Percentiles rank a stretch among this genome's conserved stretches.
These are phyloP conservation scores for Termitomyces heimii DNA, from an alignment of 768 basidiomycete species.

Conservation along the genomic window DNA sequence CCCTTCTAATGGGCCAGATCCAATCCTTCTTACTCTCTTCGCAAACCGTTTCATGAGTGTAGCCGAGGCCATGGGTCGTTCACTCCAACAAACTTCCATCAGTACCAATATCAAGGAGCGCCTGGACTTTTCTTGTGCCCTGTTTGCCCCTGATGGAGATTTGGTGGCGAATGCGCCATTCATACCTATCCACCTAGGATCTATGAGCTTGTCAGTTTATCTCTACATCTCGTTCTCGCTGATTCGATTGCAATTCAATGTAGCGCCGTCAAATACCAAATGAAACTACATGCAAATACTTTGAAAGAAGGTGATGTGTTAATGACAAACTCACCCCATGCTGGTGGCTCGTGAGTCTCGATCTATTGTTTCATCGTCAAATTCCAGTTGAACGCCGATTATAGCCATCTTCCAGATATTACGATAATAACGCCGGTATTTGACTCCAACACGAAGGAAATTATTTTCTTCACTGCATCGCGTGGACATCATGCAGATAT, in stretches of 20 bases:
- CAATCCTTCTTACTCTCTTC: conserved; percentile 85
- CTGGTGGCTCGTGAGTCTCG: conserved; percentile 75
- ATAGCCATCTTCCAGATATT: conserved; percentile 61
- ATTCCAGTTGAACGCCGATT: not conserved
- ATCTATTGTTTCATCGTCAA: not conserved
- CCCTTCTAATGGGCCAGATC: conserved; percentile 57
- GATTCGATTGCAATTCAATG: not conserved
- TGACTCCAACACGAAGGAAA: conserved; percentile 51
- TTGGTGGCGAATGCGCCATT: conserved; percentile 93
- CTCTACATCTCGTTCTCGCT: not conserved
- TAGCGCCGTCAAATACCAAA: conserved; percentile 86
- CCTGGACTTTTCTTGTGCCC: conserved; percentile 90
- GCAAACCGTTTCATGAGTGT: conserved; percentile 98
- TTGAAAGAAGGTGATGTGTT: conserved; percentile 90
- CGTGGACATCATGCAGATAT: conserved; percentile 94
- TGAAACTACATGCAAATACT: conserved; percentile 63
- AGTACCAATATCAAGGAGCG: conserved; percentile 96
- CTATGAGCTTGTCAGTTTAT: conserved; percentile 80
- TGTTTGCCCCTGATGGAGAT: conserved; percentile 93
- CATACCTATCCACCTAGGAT: conserved; percentile 82
- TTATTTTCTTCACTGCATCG: conserved; percentile 92
- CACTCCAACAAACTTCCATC: conserved; percentile 85
- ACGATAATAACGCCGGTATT: conserved; percentile 95
- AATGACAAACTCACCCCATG: conserved; percentile 87
- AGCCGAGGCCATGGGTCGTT: conserved; percentile 92